Evolutionary conservation across 2,329 filamentous ascomycete genomes (phyloP).

Genomic region (Penicillium sp.): DNA sequence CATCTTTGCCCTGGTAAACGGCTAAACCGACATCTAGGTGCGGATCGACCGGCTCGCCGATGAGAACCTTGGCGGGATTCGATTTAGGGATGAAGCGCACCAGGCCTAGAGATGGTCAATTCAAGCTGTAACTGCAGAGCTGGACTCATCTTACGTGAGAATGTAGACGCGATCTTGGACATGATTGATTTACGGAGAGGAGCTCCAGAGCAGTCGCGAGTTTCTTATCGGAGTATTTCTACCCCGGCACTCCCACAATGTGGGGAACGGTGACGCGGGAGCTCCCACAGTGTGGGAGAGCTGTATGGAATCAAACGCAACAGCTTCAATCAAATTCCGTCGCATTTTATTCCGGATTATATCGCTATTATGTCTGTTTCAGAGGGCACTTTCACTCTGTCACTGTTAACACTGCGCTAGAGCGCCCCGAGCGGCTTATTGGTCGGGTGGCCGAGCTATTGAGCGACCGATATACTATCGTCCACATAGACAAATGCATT

Average conservation of each 20-base stretch:
- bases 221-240: slow-evolving; percentile 1
- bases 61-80: slow-evolving; percentile 50
- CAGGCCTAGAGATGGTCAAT: slow-evolving; percentile 47
- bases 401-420: too few relatives aligned
- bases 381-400: too few relatives aligned
- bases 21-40: slow-evolving; percentile 59
- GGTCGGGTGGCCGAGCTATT: too few relatives aligned
- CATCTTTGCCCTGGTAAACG: slow-evolving; percentile 56
- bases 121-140: background rate
- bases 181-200: slow-evolving; percentile 14
- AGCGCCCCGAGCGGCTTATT: too few relatives aligned
- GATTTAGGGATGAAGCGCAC: slow-evolving; percentile 60
- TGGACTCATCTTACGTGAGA: slow-evolving; percentile 31
- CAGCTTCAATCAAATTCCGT: too few relatives aligned
- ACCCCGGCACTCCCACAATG: background rate
- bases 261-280: background rate
- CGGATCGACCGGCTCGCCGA: slow-evolving; percentile 57
- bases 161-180: slow-evolving; percentile 39
- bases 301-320: background rate
- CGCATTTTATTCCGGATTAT: too few relatives aligned
- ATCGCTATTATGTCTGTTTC: too few relatives aligned
- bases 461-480: too few relatives aligned
- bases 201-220: background rate
- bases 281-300: background rate
- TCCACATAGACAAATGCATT: too few relatives aligned